Base-by-base conservation (phyloP, 1,139 yeast species). In the Zygoascus sp. region DNA sequence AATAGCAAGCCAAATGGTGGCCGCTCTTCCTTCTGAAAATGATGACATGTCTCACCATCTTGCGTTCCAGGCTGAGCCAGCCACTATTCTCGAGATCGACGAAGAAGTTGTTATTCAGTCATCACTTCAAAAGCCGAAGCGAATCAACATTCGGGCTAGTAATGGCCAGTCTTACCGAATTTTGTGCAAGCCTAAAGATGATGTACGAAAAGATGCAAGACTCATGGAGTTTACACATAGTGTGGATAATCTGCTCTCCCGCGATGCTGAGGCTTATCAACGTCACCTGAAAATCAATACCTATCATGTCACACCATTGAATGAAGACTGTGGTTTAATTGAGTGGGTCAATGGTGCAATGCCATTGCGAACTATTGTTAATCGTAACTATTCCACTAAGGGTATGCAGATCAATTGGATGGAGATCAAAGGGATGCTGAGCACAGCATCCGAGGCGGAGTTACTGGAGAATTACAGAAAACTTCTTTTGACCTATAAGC, bases 141-240 rank as follows among this genome's bases (percentile, higher is more conserved):
- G 86, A 54, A 72, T 94, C 4, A 79, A 80, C 3, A 69, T 92
- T 2, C 68, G 80, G 44, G 98, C 97, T 0, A 80, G 87, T 1
- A 88, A 92, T 67, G 92, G 92, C 9, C 65, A 68, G 11, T 65
- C 71, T 0, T 90, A 89, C 62, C 77, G 82, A 28, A 73, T 94
- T 23, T 75, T 94, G 70, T 83, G 95, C 55, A 94, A 94, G 63
- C 78, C 81, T 7, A 77, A 82, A 53, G 99, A 94, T 64, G 98
- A 94, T 67, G 82, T 95, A 9, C 72, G 98, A 55, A 95, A 94
- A 62, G 99, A 94, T 69, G 95, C 96, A 4, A 84, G 95, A 56
- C 79, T 92, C 43, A 87, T 92, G 77, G 97, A 94, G 58, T 83
- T 94, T 57, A 89, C 97, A 0, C 80, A 89, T 1, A 84, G 90